These are phyloP conservation scores for Boletus coccyginus DNA, from an alignment of 768 basidiomycete genomes.

Conservation along the genomic window DNA sequence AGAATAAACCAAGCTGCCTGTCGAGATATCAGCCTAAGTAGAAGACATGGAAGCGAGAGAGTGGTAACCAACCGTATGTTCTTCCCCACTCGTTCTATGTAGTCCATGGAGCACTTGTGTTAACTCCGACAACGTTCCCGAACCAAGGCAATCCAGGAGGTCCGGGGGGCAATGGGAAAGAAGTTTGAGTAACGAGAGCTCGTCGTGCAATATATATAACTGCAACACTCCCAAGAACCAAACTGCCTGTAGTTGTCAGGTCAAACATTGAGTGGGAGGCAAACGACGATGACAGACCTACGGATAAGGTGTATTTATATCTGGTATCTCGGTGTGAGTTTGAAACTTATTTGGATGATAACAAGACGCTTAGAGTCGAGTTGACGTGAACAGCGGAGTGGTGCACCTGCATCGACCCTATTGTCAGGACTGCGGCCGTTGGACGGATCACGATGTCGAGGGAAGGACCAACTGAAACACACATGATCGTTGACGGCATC, in stretches of 20 bases:
- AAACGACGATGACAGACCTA: background rate
- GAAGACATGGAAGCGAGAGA: background rate
- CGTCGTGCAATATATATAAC: background rate
- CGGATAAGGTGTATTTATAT: too few relatives aligned
- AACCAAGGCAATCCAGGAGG: slow-evolving; percentile 6
- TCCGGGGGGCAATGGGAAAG: slow-evolving; percentile 5
- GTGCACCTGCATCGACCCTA: too few relatives aligned
- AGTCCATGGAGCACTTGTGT: slow-evolving; percentile 2
- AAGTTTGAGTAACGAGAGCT: background rate
- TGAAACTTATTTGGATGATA: too few relatives aligned
- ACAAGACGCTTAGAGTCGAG: too few relatives aligned
- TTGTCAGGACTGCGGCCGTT: too few relatives aligned
- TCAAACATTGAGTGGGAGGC: background rate
- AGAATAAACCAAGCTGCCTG: slow-evolving; percentile 2
- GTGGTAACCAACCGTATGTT: slow-evolving; percentile 1
- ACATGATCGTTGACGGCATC: too few relatives aligned
- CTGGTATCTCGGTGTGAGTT: background rate
- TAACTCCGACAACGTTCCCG: slow-evolving; percentile 3
- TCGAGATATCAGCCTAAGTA: background rate
- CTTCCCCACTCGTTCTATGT: slow-evolving; percentile 10
- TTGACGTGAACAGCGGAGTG: too few relatives aligned
- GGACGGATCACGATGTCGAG: too few relatives aligned
- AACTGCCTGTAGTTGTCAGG: background rate
- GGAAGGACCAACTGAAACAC: too few relatives aligned
- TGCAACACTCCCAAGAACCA: background rate